Evolutionary conservation across 441 rosid genomes (phyloP).

Genomic region (Theobroma grandiflorum): DNA sequence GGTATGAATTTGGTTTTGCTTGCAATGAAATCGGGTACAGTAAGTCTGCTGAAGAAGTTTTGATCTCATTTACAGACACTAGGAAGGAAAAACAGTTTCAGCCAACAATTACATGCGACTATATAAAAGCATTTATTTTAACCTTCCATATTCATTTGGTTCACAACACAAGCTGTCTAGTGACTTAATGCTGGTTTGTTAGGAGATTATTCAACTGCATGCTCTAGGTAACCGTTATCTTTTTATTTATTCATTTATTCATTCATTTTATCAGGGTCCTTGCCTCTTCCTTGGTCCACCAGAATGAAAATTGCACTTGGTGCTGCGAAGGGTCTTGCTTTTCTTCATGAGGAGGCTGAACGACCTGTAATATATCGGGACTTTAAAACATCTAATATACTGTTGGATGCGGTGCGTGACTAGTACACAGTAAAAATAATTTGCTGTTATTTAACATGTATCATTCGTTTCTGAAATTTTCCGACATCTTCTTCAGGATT

Average conservation of each 20-base stretch:
- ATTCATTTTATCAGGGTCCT: slow-evolving; percentile 39
- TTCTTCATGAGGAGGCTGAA: slow-evolving; percentile 57
- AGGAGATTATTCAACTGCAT: slow-evolving; percentile 9
- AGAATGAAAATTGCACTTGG: slow-evolving; percentile 53
- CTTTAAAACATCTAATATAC: slow-evolving; percentile 55
- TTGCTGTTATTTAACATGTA: neutral
- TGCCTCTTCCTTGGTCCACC: slow-evolving; percentile 57
- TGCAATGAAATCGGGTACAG: neutral
- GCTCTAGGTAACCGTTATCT: slow-evolving; percentile 8
- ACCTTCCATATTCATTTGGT: neutral
- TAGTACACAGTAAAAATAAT: neutral
- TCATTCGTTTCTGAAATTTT: slow-evolving; percentile 7
- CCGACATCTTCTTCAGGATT: slow-evolving; percentile 43
- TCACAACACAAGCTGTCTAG: neutral
- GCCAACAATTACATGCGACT: neutral
- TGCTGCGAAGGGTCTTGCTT: slow-evolving; percentile 64
- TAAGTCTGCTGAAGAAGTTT: neutral
- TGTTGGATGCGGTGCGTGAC: slow-evolving; percentile 48
- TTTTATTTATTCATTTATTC: neutral
- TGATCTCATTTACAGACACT: neutral
- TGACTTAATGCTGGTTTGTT: neutral
- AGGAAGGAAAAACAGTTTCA: neutral
- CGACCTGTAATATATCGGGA: slow-evolving; percentile 59
- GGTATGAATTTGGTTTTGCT: neutral
- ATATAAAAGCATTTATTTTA: neutral